Percentiles rank a stretch among this genome's conserved stretches.
Conservation (phyloP, 78 protist species). For the Carpediemonas membranifera region DNA sequence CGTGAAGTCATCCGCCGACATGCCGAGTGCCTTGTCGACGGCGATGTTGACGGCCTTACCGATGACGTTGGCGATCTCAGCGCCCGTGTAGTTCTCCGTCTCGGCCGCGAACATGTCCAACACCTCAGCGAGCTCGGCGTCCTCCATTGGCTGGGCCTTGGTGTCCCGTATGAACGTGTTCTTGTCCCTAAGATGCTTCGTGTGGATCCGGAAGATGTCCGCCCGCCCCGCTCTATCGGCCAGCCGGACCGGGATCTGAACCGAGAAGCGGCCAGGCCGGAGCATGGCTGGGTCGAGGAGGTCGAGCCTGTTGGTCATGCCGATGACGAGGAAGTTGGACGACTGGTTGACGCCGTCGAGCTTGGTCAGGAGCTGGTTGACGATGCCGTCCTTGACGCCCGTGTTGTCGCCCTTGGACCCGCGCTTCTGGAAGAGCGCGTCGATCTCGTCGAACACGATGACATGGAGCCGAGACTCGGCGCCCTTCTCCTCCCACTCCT, state of each 20-base stretch:
- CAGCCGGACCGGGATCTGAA: conserved; percentile 12
- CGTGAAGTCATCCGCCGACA: too few species aligned
- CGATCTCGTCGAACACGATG: conserved; percentile 47
- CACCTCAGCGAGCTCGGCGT: too few species aligned
- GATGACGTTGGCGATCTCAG: too few species aligned
- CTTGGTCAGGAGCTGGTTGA: conserved; percentile 47
- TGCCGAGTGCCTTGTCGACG: too few species aligned
- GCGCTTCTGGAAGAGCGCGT: conserved; percentile 35
- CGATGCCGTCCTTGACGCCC: conserved; percentile 28
- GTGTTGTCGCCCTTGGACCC: conserved; percentile 26
- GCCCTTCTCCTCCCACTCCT: conserved; percentile 27
- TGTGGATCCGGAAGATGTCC: too few species aligned
- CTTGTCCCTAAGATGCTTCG: too few species aligned
- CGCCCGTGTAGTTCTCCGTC: too few species aligned
- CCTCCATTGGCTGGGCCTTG: too few species aligned
- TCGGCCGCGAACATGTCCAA: too few species aligned
- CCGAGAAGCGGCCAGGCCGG: conserved; percentile 23
- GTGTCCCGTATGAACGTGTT: too few species aligned
- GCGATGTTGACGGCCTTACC: too few species aligned
- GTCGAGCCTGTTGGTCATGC: conserved; percentile 33
- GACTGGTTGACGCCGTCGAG: conserved; percentile 34
- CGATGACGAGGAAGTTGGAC: conserved; percentile 38
- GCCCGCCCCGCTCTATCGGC: conserved; percentile 1
- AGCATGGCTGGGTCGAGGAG: conserved; percentile 25
- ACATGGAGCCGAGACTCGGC: conserved; percentile 32